Evolutionary conservation across 441 rosid genomes (phyloP), one percentile per base, ranked within the genome.

Genomic region (Eruca vesicaria): DNA sequence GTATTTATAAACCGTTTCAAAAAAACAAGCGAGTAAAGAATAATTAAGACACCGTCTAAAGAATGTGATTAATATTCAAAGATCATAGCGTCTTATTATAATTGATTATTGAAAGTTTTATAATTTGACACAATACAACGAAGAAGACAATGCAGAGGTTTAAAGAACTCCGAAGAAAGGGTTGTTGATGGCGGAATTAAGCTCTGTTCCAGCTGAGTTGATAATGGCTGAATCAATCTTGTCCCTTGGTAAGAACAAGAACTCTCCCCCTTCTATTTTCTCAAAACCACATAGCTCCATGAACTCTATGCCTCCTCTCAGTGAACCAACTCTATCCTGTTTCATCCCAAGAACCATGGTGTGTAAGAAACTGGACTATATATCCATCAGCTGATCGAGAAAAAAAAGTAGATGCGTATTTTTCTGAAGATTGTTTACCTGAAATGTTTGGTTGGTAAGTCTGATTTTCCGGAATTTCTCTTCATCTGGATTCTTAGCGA

Each of bases 381-480:
- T 2, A 28, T 28, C 5, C 31, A 28, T 28, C 31, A 28, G 28
- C 28, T 23, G 10, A 29, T 43, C 16, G 4, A 63, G 31, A 19
- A 31, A 19, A 69, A 35, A 38, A 29, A 3, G n/a, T 33, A 41
- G 50, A 61, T 68, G 60, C 56, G 4, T 9, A n/a, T 31, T 7
- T 38, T 4, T 21, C 6, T 33, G 43, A 29, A 53, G 45, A 55
- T 63, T 43, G 33, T 64, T 48, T 83, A 92, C 99, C 99, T 92
- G 97, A 67, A 96, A 93, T 14, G 94, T 84, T 81, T 86, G 92
- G 80, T 96, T 96, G 58, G 71, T 86, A 60, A 92, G 85, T 84
- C 98, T 87, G 72, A 96, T 96, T 86, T 96, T 96, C 73, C 97
- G 83, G 85, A 84, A 96, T 84, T 90, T 96, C 85, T 91, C 98